Base-by-base conservation (phyloP, 441 rosid species). In the Euphorbia corollata region DNA sequence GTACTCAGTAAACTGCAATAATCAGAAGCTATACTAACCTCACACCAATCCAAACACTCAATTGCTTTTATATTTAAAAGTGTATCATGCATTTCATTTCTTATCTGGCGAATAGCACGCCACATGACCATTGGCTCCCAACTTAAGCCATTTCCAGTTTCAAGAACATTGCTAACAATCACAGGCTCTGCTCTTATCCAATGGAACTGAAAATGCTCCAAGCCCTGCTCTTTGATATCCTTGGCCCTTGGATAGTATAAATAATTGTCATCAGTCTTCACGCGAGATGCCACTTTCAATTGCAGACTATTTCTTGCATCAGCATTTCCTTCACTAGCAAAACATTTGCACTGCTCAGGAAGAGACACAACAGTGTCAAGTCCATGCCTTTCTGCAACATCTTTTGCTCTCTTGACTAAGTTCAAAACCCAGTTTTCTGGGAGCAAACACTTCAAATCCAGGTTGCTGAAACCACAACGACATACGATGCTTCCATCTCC, bases 61-160 rank as follows among this genome's bases (percentile, higher is more conserved):
- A 84, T 63, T 59, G 91, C 91, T 65, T 75, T 71, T 47, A 87
- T 92, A 55, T 86, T 74, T 59, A 76, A 70, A 61, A 78, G 85
- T 51, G 45, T 15, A 0, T 32, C 78, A 67, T 76, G 85, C 24
- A 78, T 84, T 30, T 23, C 56, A 61, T 73, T 68, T 22, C 48
- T 76, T 41, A 70, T 70, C 73, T 88, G 87, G 61, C 93, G 95
- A 64, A 85, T 82, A 55, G 93, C 98, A 74, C 96, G 96, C 85
- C 85, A 84, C 95, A 89, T 86, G 68, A 92, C 96, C 86, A 81
- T 73, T 65, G 98, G 98, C 66, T 90, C 98, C 98, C 98, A 90
- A 79, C 98, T 92, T 73, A 92, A 81, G 7, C 96, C 97, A 80
- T 80, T 69, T 43, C 83, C 78, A 73, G 78, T 84, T 68, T 88